Base-by-base conservation (phyloP, 495 filamentous ascomycete genomes). In the Penicillium bialowiezense region DNA sequence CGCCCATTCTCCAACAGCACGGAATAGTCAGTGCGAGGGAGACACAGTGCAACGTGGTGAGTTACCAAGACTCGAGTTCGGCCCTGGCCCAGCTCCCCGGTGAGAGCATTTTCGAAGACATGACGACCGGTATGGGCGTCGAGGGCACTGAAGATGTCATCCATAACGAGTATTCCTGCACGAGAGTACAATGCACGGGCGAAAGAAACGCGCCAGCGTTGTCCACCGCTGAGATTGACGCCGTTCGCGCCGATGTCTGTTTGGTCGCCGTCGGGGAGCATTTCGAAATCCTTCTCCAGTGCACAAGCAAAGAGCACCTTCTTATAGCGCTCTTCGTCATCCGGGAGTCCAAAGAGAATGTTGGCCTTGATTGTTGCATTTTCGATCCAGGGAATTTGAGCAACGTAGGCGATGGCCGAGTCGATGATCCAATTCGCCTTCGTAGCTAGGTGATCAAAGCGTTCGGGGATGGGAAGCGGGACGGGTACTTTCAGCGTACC, bases 341-440 rank as follows among this genome's bases (percentile, higher is more conserved):
- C 84, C 1, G 88, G 87, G 7, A 91, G 69, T 13, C 88, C 87
- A 54, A 91, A 76, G 0, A 88, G 58, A 38, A 93, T 86, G 47
- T 90, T 90, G 14, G 87, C 81, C 48, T 76, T 82, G 54, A 93
- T 83, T 6, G 77, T 87, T 0, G 86, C 86, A 54, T 91, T 91
- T 52, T 91, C 88, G 48, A 93, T 90, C 88, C 88, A 93, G 0
- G 88, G 88, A 14, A 85, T 88, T 62, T 93, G 89, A 5, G 86
- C 82, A 21, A 93, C 87, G 60, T 84, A 93, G 1, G 88, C 88
- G 38, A 90, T 80, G 1, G 81, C 73, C 1, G 74, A 73, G 13
- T 84, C 80, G 17, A 89, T 74, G 12, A 63, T 55, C 65, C 69
- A 70, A 29, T 63, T 59, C 1, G 57, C 50, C 12, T 48, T 55